Conservation (phyloP, 495 filamentous ascomycete species). For the Aspergillus taichungensis region DNA sequence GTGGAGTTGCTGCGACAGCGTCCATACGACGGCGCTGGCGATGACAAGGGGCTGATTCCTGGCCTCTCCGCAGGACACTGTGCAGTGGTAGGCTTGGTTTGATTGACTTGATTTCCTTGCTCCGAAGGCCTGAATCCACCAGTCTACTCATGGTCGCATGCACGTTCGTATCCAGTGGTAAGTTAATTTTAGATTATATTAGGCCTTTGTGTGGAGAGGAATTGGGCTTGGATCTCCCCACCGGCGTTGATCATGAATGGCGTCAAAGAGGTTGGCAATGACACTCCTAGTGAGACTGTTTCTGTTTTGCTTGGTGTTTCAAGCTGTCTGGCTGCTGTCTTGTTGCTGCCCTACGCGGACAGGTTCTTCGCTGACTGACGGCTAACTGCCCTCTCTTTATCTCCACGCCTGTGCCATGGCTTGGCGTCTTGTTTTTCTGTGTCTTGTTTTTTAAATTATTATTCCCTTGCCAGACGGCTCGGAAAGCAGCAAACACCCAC, state of each 20-base stretch:
- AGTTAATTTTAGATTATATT: slow-evolving; percentile 14
- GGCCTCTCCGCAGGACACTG: slow-evolving; percentile 13
- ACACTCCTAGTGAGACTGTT: slow-evolving; percentile 8
- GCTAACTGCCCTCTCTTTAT: too few species aligned
- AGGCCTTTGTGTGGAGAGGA: slow-evolving; percentile 9
- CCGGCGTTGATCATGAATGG: slow-evolving; percentile 13
- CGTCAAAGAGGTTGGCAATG: slow-evolving; percentile 9
- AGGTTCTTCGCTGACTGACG: too few species aligned
- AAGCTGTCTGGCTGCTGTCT: too few species aligned
- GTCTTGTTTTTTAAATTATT: neutral
- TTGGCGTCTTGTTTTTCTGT: neutral
- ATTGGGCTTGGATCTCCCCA: slow-evolving; percentile 19
- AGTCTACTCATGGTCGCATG: neutral
- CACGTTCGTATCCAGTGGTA: slow-evolving; percentile 17
- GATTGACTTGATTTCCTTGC: slow-evolving; percentile 9
- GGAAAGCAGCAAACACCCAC: slow-evolving; percentile 8
- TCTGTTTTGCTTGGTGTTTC: slow-evolving; percentile 1
- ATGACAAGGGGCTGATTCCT: slow-evolving; percentile 18
- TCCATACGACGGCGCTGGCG: slow-evolving; percentile 13
- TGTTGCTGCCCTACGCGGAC: too few species aligned
- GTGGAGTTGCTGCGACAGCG: slow-evolving; percentile 19
- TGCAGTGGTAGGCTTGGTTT: slow-evolving; percentile 7
- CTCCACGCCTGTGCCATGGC: too few species aligned
- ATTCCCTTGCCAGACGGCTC: slow-evolving; percentile 9
- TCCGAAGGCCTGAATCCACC: slow-evolving; percentile 12